Percentiles rank a stretch among this genome's conserved stretches.
Conservation (phyloP, 2,329 filamentous ascomycete species). For the Stagonosporopsis cucurbitacearum region DNA sequence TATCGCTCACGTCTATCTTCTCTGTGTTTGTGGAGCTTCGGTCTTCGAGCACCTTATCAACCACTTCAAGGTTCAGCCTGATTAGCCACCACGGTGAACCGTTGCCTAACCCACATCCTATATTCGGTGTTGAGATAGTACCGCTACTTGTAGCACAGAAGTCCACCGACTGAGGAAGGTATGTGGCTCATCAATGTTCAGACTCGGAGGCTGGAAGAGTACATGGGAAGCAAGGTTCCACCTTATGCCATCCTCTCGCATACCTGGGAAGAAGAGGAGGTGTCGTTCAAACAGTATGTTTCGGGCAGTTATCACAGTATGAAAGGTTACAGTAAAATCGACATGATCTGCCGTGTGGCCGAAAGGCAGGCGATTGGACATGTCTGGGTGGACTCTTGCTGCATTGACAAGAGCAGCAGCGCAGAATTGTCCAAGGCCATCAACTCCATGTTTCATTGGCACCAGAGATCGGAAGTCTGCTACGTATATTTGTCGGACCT, state of each 20-base stretch:
- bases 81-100: not conserved
- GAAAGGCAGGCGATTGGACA: not conserved
- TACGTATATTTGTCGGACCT: slow-evolving; percentile 21
- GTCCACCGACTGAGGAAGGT: too few relatives aligned
- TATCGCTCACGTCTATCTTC: too few relatives aligned
- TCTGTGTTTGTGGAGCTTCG: not conserved
- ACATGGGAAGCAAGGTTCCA: slow-evolving; percentile 1
- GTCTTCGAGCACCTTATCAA: not conserved
- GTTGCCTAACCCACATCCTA: too few relatives aligned
- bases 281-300: not conserved
- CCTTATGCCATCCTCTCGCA: slow-evolving; percentile 13
- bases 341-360: not conserved
- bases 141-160: too few relatives aligned
- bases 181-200: slow-evolving; percentile 2
- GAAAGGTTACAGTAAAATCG: slow-evolving; percentile 5
- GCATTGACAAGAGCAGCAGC: slow-evolving; percentile 19
- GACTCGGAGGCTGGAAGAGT: not conserved
- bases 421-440: slow-evolving; percentile 15
- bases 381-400: slow-evolving; percentile 12
- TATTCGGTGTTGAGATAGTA: too few relatives aligned
- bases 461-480: slow-evolving; percentile 12
- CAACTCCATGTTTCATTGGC: too few relatives aligned
- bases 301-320: not conserved
- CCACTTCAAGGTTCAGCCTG: not conserved
- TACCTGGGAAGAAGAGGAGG: slow-evolving; percentile 16